A percentile compares a stretch with the other conserved stretches of the same genome.
Evolutionary conservation across 352 stramenopile genomes (phyloP).

Genomic region (Globisporangium iwayamae): DNA sequence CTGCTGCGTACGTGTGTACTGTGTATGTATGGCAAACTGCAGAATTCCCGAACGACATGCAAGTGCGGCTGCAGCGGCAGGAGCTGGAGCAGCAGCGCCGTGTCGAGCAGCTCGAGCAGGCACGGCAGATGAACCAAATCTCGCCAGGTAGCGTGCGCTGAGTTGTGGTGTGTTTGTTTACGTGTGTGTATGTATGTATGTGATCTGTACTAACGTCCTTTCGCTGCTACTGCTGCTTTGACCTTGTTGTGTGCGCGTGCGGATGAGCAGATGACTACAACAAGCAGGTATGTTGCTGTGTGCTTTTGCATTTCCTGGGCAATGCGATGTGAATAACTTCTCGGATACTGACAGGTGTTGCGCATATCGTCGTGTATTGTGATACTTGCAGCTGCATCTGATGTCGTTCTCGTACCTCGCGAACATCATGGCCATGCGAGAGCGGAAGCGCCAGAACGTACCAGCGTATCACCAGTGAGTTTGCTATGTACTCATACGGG

Average conservation of each 20-base stretch:
- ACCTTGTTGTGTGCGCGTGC: background rate
- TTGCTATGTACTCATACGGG: background rate
- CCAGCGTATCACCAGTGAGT: conserved; percentile 20
- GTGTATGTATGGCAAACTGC: background rate
- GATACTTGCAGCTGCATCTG: conserved; percentile 30
- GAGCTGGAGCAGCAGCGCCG: conserved; percentile 32
- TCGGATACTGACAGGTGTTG: background rate
- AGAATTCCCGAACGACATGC: conserved; percentile 15
- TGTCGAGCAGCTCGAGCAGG: conserved; percentile 36
- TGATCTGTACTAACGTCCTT: background rate
- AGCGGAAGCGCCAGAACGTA: conserved; percentile 31
- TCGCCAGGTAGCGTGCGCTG: conserved; percentile 23
- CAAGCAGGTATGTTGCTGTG: conserved; percentile 26
- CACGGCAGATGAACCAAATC: conserved; percentile 40
- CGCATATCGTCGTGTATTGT: background rate
- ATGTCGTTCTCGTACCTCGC: conserved; percentile 50
- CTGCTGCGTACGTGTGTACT: background rate
- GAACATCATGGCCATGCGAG: conserved; percentile 49
- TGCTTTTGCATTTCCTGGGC: background rate
- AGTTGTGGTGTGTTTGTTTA: background rate
- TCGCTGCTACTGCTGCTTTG: background rate
- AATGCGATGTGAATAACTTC: background rate
- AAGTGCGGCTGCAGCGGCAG: conserved; percentile 23
- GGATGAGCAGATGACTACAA: conserved; percentile 38
- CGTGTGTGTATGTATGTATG: background rate